Percentiles rank a stretch among this genome's conserved stretches.
phyloP scores from a whole-genome alignment of 1,284 basidiomycete species.

The Pseudozyma flocculosa region DNA sequence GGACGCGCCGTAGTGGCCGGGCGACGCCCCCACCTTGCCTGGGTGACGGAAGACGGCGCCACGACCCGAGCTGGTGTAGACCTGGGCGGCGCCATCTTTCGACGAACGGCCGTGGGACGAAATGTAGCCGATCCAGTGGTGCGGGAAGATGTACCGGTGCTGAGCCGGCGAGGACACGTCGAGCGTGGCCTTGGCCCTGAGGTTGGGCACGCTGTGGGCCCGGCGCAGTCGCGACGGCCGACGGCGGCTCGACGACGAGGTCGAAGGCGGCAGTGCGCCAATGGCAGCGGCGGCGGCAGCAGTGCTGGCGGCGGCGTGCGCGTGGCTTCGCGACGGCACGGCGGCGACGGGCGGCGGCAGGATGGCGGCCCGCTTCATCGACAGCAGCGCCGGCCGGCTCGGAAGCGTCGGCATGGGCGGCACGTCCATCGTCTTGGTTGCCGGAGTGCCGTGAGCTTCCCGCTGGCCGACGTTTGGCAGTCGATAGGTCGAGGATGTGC shows the following conservation, averaged over 20 bases:
- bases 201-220: constrained; percentile 35
- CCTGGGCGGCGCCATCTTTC: constrained; percentile 3
- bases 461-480: too few species aligned
- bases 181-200: constrained; percentile 30
- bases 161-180: constrained; percentile 19
- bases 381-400: not conserved
- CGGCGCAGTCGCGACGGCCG: constrained; percentile 19
- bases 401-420: not conserved
- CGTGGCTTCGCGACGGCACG: not conserved
- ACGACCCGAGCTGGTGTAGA: not conserved
- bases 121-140: constrained; percentile 22
- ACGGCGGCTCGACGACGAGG: constrained; percentile 6
- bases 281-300: not conserved
- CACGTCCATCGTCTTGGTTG: not conserved
- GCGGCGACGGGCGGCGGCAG: not conserved
- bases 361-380: not conserved
- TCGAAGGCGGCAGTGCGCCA: constrained; percentile 1
- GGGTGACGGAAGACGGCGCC: constrained; percentile 1
- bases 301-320: too few species aligned
- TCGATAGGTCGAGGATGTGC: too few species aligned
- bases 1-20: constrained; percentile 7
- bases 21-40: not conserved
- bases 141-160: constrained; percentile 31
- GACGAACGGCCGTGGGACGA: constrained; percentile 12
- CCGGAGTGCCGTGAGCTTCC: not conserved